Evolutionary conservation across 306 rosid genomes (phyloP).

Genomic region (Cucurbita maxima): DNA sequence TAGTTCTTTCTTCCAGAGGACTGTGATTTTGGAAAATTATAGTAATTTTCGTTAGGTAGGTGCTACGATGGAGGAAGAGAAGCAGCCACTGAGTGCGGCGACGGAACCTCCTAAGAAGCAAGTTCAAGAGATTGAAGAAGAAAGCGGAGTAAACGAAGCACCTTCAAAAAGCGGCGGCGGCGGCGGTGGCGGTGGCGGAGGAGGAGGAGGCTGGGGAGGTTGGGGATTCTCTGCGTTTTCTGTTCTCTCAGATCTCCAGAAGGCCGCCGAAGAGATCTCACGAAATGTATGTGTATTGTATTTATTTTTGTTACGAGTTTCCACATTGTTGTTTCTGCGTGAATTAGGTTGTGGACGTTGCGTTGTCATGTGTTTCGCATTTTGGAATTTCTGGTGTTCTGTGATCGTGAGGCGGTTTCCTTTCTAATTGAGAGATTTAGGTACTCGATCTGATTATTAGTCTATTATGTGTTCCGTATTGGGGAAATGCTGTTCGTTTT

Average conservation of each 20-base stretch:
- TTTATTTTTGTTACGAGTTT: neutral
- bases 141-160: neutral
- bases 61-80: slow-evolving; percentile 46
- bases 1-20: neutral
- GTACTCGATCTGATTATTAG: neutral
- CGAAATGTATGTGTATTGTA: slow-evolving; percentile 51
- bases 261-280: slow-evolving; percentile 88
- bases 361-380: neutral
- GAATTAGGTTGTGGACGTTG: neutral
- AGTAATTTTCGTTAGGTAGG: neutral
- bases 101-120: slow-evolving; percentile 11
- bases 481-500: neutral
- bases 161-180: slow-evolving; percentile 3
- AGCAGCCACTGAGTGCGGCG: slow-evolving; percentile 32
- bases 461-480: neutral
- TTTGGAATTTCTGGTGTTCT: neutral
- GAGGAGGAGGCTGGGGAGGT: slow-evolving; percentile 61
- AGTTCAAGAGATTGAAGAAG: slow-evolving; percentile 10
- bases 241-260: slow-evolving; percentile 73
- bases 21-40: neutral
- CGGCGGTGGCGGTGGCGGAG: neutral
- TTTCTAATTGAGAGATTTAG: neutral
- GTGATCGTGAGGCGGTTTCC: neutral
- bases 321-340: neutral
- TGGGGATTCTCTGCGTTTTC: slow-evolving; percentile 74